Evolutionary conservation across 2,329 filamentous ascomycete genomes (phyloP).

Genomic region (Monilinia vaccinii-corymbosi): DNA sequence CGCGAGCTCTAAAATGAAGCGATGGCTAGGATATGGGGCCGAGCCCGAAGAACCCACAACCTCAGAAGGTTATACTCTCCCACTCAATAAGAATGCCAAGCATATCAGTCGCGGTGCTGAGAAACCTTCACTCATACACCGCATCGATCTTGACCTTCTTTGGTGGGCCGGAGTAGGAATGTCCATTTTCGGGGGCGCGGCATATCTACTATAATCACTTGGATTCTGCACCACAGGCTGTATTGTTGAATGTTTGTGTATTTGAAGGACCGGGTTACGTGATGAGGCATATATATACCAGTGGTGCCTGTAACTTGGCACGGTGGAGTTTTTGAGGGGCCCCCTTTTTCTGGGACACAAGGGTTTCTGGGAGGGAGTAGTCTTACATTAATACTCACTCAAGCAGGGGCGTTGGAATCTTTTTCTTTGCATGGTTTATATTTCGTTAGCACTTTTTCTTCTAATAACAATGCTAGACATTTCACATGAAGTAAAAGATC

Average conservation of each 20-base stretch:
- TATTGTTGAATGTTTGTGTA: slow-evolving; percentile 15
- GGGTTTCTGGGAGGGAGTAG: background rate
- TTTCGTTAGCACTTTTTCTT: background rate
- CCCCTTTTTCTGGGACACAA: slow-evolving; percentile 13
- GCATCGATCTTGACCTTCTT: slow-evolving; percentile 25
- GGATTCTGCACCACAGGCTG: background rate
- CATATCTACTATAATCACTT: slow-evolving; percentile 26
- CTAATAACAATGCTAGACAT: background rate
- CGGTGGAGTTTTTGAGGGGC: slow-evolving; percentile 3
- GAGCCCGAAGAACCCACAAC: slow-evolving; percentile 33
- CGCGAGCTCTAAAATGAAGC: slow-evolving; percentile 31
- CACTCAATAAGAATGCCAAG: slow-evolving; percentile 27
- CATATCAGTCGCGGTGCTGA: slow-evolving; percentile 24
- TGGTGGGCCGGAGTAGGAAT: slow-evolving; percentile 30
- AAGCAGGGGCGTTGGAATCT: slow-evolving; percentile 4
- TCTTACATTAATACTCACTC: slow-evolving; percentile 1
- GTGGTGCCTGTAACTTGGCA: background rate
- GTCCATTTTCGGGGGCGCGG: slow-evolving; percentile 29
- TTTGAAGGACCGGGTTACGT: slow-evolving; percentile 10
- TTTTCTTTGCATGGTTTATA: background rate
- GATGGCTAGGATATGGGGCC: slow-evolving; percentile 17
- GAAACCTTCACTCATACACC: slow-evolving; percentile 14
- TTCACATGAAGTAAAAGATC: background rate
- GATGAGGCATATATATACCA: slow-evolving; percentile 18
- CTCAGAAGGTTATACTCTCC: slow-evolving; percentile 11